Evolutionary conservation across 192 early-diverging fungal species (phyloP).

Genomic region (Gigaspora rosea): DNA sequence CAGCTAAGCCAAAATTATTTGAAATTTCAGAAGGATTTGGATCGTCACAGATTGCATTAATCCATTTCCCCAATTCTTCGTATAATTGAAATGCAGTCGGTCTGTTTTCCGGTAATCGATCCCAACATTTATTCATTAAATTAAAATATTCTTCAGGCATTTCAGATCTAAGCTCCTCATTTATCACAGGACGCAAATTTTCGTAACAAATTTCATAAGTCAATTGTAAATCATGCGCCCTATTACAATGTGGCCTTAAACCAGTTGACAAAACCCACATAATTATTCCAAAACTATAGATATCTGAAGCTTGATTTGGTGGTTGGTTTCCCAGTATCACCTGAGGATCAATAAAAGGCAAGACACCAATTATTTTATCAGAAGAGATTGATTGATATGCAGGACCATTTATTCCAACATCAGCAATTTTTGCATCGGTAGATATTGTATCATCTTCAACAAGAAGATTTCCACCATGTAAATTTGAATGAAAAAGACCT

Average conservation of each 20-base stretch:
- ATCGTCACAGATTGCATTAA: too few species aligned
- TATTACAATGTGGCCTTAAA: background rate
- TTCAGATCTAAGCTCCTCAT: background rate
- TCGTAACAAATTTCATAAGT: background rate
- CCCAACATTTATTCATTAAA: background rate
- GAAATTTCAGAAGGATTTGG: too few species aligned
- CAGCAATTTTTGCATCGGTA: background rate
- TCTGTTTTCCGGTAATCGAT: background rate
- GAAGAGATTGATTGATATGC: background rate
- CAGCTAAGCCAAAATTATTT: too few species aligned
- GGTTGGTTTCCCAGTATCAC: background rate
- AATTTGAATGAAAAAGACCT: background rate
- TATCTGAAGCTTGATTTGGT: background rate
- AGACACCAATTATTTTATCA: background rate
- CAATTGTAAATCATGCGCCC: background rate
- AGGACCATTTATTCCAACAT: background rate
- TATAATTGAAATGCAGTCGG: background rate
- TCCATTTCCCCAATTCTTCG: too few species aligned
- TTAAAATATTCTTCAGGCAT: background rate
- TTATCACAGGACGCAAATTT: background rate
- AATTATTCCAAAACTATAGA: constrained; percentile 7
- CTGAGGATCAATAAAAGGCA: background rate
- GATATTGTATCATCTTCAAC: constrained; percentile 4
- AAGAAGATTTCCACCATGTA: constrained; percentile 14
- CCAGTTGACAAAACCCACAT: background rate